A percentile compares a stretch with the other conserved stretches of the same genome.
phyloP scores from a whole-genome alignment of 2,329 filamentous ascomycete species.

The Apiospora koreana region DNA sequence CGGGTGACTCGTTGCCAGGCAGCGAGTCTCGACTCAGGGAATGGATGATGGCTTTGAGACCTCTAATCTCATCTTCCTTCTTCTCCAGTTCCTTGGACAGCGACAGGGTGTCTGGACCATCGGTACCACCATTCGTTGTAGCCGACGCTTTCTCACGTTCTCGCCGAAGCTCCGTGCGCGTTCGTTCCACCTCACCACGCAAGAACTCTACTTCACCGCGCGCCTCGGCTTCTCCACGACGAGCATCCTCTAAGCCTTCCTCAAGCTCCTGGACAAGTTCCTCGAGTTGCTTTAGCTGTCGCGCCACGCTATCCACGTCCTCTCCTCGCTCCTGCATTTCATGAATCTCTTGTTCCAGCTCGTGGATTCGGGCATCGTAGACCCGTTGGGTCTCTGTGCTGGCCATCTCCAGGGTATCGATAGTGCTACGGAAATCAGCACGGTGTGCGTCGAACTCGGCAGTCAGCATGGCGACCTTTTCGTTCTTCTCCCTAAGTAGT shows the following conservation, averaged over 20 bases:
- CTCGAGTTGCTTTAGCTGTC: slow-evolving; percentile 91
- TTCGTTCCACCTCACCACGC: slow-evolving; percentile 90
- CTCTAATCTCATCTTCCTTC: slow-evolving; percentile 95
- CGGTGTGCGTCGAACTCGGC: slow-evolving; percentile 93
- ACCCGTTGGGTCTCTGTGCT: slow-evolving; percentile 94
- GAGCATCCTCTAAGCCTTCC: slow-evolving; percentile 92
- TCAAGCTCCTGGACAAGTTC: slow-evolving; percentile 96
- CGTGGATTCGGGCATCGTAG: slow-evolving; percentile 90
- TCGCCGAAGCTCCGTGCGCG: slow-evolving; percentile 80
- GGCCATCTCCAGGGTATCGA: slow-evolving; percentile 93
- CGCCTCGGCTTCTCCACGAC: slow-evolving; percentile 92
- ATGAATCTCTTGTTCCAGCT: slow-evolving; percentile 78
- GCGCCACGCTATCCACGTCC: slow-evolving; percentile 88
- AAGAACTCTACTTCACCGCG: slow-evolving; percentile 95
- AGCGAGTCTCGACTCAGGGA: slow-evolving; percentile 79
- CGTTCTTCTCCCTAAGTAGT: slow-evolving; percentile 91
- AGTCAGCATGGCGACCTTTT: slow-evolving; percentile 91
- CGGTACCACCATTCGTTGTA: slow-evolving; percentile 51
- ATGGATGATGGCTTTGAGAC: slow-evolving; percentile 96
- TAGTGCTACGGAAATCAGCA: slow-evolving; percentile 94
- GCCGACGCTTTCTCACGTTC: slow-evolving; percentile 82
- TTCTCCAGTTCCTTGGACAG: slow-evolving; percentile 79
- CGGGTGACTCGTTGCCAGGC: slow-evolving; percentile 37
- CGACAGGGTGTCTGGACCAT: slow-evolving; percentile 43
- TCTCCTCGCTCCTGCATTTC: slow-evolving; percentile 81